phyloP scores from a whole-genome alignment of 352 stramenopile genomes.

The Phytophthora crassamura region DNA sequence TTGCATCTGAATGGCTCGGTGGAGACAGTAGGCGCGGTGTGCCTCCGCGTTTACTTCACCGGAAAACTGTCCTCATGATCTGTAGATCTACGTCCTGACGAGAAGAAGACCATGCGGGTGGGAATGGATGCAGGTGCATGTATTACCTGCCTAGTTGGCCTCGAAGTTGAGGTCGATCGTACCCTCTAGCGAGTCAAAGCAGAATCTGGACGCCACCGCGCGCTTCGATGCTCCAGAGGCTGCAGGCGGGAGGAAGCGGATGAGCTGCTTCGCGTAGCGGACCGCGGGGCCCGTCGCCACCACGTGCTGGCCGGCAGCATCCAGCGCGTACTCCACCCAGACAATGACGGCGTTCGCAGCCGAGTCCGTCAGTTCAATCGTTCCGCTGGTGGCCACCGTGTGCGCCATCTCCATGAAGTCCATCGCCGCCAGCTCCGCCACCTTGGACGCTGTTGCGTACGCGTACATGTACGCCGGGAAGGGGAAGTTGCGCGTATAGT shows the following conservation, averaged over 20 bases:
- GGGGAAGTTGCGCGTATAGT: conserved; percentile 78
- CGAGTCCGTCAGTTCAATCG: conserved; percentile 14
- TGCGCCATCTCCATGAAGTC: conserved; percentile 54
- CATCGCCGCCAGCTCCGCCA: conserved; percentile 57
- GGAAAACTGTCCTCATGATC: too few relatives aligned
- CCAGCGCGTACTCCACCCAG: conserved; percentile 76
- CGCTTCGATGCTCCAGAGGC: conserved; percentile 3
- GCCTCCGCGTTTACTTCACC: too few relatives aligned
- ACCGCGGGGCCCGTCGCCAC: conserved; percentile 64
- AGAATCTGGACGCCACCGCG: conserved; percentile 45
- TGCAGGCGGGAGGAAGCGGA: conserved; percentile 63
- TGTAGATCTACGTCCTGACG: too few relatives aligned
- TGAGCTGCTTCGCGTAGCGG: conserved; percentile 76
- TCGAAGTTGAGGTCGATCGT: conserved; percentile 63
- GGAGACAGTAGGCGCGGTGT: too few relatives aligned
- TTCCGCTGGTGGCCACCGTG: conserved; percentile 27
- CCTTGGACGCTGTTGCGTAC: conserved; percentile 46
- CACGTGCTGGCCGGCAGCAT: conserved; percentile 47
- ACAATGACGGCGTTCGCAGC: conserved; percentile 70
- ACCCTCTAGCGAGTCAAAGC: conserved; percentile 67
- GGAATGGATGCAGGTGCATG: too few relatives aligned
- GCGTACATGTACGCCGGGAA: conserved; percentile 88
- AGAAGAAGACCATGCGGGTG: too few relatives aligned
- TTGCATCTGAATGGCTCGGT: too few relatives aligned
- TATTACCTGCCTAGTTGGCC: conserved; percentile 26